Evolutionary conservation across 148 eudicot genomes (phyloP).

Genomic region (Vaccinium darrowii): DNA sequence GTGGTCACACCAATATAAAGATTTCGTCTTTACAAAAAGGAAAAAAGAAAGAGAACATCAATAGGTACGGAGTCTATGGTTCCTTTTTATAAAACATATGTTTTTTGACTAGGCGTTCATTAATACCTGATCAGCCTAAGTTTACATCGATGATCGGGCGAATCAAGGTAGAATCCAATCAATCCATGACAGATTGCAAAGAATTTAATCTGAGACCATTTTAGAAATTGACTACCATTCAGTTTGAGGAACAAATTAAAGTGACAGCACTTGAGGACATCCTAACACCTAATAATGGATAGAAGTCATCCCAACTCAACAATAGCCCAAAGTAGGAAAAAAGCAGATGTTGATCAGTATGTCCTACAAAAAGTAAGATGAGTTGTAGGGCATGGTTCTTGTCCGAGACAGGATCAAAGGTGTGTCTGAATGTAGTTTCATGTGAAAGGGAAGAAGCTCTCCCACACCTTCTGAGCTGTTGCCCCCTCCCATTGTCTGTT

Average conservation of each 20-base stretch:
- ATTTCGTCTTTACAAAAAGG: no score
- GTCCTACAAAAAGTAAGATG: slow-evolving; percentile 10
- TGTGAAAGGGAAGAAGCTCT: neutral
- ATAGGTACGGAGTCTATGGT: no score
- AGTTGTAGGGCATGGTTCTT: slow-evolving; percentile 8
- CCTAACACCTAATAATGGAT: neutral
- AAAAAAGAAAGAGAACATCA: no score
- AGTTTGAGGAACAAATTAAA: neutral
- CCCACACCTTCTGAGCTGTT: slow-evolving; percentile 13
- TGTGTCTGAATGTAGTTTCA: neutral
- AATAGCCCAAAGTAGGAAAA: slow-evolving; percentile 9
- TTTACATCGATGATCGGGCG: no score
- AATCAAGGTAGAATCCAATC: no score
- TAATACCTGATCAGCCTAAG: no score
- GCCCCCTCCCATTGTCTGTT: slow-evolving; percentile 3
- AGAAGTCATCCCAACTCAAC: neutral
- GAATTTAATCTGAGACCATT: no score
- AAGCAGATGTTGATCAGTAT: neutral
- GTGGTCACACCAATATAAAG: no score
- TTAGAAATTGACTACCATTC: no score
- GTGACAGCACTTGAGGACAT: neutral
- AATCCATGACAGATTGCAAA: no score
- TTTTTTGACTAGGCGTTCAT: no score
- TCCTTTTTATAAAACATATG: no score
- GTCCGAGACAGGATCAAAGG: slow-evolving; percentile 16